A percentile compares a stretch with the other conserved stretches of the same genome.
Conservation (phyloP, 441 rosid species). For the Gossypium laxum region DNA sequence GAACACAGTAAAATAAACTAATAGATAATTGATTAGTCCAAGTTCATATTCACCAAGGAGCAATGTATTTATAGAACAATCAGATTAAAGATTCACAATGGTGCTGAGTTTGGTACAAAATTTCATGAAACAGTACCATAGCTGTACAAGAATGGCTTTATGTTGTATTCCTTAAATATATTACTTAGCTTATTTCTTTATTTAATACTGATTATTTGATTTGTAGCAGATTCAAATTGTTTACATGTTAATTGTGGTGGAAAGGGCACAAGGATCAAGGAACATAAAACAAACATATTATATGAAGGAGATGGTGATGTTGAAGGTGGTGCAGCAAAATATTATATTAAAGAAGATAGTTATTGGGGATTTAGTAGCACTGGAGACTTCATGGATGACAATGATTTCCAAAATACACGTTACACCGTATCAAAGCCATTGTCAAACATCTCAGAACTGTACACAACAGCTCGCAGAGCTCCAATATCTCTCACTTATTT, state of each 20-base stretch:
- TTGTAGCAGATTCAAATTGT: conserved; percentile 42
- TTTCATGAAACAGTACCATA: not conserved
- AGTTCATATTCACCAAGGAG: not conserved
- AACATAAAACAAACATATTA: conserved; percentile 23
- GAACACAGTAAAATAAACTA: conserved; percentile 1
- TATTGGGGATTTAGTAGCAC: conserved; percentile 78
- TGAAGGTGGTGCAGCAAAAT: conserved; percentile 52
- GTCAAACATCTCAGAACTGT: conserved; percentile 28
- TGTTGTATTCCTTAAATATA: not conserved
- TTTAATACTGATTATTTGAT: not conserved
- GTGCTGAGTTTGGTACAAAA: not conserved
- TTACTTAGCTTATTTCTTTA: not conserved
- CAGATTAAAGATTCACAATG: not conserved
- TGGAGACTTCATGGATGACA: conserved; percentile 70
- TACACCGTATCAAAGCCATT: conserved; percentile 23
- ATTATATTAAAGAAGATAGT: conserved; percentile 24
- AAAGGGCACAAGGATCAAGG: conserved; percentile 26
- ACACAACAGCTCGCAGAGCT: conserved; percentile 39
- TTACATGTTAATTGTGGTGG: conserved; percentile 64
- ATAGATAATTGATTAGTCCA: not conserved
- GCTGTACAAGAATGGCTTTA: not conserved
- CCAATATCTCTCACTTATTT: conserved; percentile 57
- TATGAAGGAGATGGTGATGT: conserved; percentile 52
- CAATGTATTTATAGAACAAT: not conserved
- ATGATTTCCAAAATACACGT: conserved; percentile 54